Conservation (phyloP, 2,329 filamentous ascomycete genomes). For the Rhynchosporium secalis region DNA sequence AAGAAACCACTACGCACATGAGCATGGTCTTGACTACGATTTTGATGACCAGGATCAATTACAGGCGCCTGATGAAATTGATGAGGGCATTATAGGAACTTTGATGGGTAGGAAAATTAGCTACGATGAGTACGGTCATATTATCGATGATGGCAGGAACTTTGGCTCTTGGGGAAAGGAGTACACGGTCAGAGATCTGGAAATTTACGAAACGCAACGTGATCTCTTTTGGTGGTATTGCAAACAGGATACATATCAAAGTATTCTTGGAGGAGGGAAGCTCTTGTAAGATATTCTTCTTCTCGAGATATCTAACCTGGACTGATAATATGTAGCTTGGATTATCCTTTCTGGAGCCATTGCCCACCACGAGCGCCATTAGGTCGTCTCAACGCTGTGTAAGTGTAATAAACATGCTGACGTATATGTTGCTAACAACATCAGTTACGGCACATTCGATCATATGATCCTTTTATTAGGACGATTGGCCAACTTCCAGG, state of each 20-base stretch:
- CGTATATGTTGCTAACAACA: slow-evolving; percentile 26
- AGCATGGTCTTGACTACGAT: slow-evolving; percentile 11
- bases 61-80: slow-evolving; percentile 45
- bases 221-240: slow-evolving; percentile 96
- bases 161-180: slow-evolving; percentile 21
- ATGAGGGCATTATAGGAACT: slow-evolving; percentile 57
- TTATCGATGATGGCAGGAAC: slow-evolving; percentile 39
- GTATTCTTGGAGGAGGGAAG: slow-evolving; percentile 80
- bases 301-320: neutral
- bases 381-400: slow-evolving; percentile 72
- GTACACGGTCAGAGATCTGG: slow-evolving; percentile 59
- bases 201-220: slow-evolving; percentile 75
- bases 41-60: slow-evolving; percentile 24
- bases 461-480: slow-evolving; percentile 81
- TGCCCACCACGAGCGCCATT: slow-evolving; percentile 83
- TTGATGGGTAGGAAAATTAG: slow-evolving; percentile 57
- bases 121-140: slow-evolving; percentile 57
- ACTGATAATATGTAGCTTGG: slow-evolving; percentile 46
- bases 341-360: slow-evolving; percentile 78
- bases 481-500: slow-evolving; percentile 75
- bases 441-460: slow-evolving; percentile 83
- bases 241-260: slow-evolving; percentile 92
- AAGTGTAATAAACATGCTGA: slow-evolving; percentile 39
- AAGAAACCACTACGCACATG: slow-evolving; percentile 31
- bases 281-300: slow-evolving; percentile 68